Evolutionary conservation across 441 rosid genomes (phyloP).

Genomic region (Croton setiger): DNA sequence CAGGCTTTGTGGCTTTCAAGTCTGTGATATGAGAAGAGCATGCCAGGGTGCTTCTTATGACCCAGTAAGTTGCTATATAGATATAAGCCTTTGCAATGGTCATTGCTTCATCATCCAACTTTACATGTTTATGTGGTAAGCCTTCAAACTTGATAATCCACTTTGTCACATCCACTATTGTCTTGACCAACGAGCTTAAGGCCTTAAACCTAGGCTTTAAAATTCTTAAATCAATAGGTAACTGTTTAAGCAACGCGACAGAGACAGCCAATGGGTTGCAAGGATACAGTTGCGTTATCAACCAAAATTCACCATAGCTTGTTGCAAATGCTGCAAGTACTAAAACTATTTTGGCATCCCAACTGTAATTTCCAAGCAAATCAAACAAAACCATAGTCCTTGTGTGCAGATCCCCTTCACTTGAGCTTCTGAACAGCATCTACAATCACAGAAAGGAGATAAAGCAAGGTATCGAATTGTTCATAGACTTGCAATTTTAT

Average conservation of each 20-base stretch:
- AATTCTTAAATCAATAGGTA: constrained; percentile 37
- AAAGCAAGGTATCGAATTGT: neutral
- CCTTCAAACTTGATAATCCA: constrained; percentile 56
- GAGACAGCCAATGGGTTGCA: constrained; percentile 54
- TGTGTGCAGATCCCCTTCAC: constrained; percentile 36
- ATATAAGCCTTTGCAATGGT: constrained; percentile 42
- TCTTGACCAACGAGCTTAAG: constrained; percentile 41
- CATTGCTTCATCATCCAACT: constrained; percentile 37
- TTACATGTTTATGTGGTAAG: constrained; percentile 38
- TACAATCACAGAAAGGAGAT: constrained; percentile 28
- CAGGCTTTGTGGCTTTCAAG: constrained; percentile 40
- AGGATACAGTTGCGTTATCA: constrained; percentile 43
- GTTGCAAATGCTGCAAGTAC: constrained; percentile 65
- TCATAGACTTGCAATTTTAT: neutral
- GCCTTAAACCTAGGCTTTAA: constrained; percentile 56
- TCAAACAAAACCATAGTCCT: constrained; percentile 59
- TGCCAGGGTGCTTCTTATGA: constrained; percentile 49
- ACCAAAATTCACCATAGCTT: constrained; percentile 57
- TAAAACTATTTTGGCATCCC: constrained; percentile 74
- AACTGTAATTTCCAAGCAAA: constrained; percentile 51
- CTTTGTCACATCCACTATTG: constrained; percentile 50
- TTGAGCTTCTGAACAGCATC: constrained; percentile 42
- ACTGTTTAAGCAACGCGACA: constrained; percentile 49
- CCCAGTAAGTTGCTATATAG: constrained; percentile 62
- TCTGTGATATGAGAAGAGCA: constrained; percentile 54